Percentiles rank a stretch among this genome's conserved stretches.
These are phyloP conservation scores for Epichloe elymi DNA, from an alignment of 2,329 filamentous ascomycete species.

Conservation along the genomic window DNA sequence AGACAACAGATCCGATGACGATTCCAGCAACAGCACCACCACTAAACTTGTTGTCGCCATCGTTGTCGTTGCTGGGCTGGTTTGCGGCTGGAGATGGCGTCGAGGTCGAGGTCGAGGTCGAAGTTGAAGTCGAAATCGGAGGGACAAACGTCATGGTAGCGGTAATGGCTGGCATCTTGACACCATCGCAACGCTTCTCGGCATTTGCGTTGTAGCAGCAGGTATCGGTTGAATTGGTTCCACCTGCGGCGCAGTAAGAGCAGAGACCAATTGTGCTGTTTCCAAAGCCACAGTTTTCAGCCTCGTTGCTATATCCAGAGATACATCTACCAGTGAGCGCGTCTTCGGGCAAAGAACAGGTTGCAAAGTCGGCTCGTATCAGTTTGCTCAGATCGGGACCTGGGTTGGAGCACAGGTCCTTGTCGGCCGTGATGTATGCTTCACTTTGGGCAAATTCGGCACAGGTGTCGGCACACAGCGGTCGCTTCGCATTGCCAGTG, in stretches of 20 bases:
- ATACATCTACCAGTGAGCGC: slow-evolving; percentile 69
- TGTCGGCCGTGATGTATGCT: slow-evolving; percentile 66
- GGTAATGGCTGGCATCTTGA: slow-evolving; percentile 66
- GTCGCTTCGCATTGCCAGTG: slow-evolving; percentile 48
- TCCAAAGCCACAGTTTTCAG: slow-evolving; percentile 73
- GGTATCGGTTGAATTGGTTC: slow-evolving; percentile 84
- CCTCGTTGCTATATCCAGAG: slow-evolving; percentile 64
- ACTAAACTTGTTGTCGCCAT: slow-evolving; percentile 38
- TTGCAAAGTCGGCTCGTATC: slow-evolving; percentile 84
- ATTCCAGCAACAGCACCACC: slow-evolving; percentile 88
- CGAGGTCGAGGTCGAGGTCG: slow-evolving; percentile 28
- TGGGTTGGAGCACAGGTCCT: slow-evolving; percentile 55
- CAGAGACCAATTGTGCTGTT: slow-evolving; percentile 65
- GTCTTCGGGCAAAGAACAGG: slow-evolving; percentile 71
- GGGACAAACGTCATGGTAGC: slow-evolving; percentile 50
- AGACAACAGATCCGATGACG: slow-evolving; percentile 67
- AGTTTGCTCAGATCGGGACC: slow-evolving; percentile 54
- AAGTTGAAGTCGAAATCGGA: slow-evolving; percentile 31
- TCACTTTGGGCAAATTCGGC: slow-evolving; percentile 81
- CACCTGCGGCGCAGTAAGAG: slow-evolving; percentile 71
- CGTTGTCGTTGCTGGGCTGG: slow-evolving; percentile 15
- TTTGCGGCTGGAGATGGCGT: slow-evolving; percentile 8
- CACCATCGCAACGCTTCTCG: slow-evolving; percentile 57
- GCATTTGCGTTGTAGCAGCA: slow-evolving; percentile 79
- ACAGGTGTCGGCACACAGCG: slow-evolving; percentile 83